Evolutionary conservation across 208 protist species (phyloP).

Genomic region (Acanthamoeba royreba): DNA sequence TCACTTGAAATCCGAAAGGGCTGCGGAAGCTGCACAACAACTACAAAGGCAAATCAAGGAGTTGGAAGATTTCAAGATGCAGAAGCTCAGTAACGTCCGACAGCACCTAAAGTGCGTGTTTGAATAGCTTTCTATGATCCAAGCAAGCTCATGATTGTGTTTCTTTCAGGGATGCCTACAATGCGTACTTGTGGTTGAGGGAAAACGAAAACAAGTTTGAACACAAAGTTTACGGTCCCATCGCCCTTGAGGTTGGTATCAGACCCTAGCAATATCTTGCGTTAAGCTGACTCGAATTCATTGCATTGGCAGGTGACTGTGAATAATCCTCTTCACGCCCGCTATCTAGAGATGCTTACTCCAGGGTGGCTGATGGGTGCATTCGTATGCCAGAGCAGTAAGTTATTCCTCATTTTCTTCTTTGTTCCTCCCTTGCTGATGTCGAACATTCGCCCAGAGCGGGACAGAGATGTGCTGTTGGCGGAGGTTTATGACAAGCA

Average conservation of each 20-base stretch:
- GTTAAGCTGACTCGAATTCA: too few relatives aligned
- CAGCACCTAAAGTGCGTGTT: neutral
- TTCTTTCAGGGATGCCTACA: neutral
- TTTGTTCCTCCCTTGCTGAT: neutral
- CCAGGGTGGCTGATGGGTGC: neutral
- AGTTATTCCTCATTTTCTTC: neutral
- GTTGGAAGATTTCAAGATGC: neutral
- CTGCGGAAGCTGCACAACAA: neutral
- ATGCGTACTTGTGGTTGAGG: constrained; percentile 13
- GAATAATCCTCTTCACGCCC: constrained; percentile 35
- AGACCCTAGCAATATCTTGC: too few relatives aligned
- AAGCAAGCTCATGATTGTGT: too few relatives aligned
- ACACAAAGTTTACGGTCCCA: constrained; percentile 54
- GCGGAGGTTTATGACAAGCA: constrained; percentile 28
- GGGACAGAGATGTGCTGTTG: constrained; percentile 4
- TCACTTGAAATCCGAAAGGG: too few relatives aligned
- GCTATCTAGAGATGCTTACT: constrained; percentile 39
- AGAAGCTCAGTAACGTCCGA: neutral
- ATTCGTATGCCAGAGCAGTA: neutral
- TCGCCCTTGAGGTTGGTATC: constrained; percentile 59
- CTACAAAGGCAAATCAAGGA: neutral
- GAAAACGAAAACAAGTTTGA: constrained; percentile 54
- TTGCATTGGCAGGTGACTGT: neutral
- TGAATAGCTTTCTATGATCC: too few relatives aligned
- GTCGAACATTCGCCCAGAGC: neutral